Conservation (phyloP, 2,329 filamentous ascomycete species). For the Alternaria angustiovoidea region DNA sequence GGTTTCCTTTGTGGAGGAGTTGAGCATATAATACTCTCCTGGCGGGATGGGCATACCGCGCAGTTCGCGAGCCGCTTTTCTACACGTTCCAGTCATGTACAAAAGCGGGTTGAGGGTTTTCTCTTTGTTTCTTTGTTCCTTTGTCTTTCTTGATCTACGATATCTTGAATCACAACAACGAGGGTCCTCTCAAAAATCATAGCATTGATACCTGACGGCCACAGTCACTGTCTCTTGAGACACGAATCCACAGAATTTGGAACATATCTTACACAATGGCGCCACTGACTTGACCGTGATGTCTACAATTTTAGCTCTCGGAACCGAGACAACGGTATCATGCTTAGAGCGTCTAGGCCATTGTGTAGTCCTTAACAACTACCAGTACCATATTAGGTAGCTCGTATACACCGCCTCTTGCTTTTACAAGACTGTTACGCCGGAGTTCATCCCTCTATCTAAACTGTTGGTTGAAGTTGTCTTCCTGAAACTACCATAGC, state of each 20-base stretch:
- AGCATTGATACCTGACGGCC: constrained; percentile 26
- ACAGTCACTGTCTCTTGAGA: constrained; percentile 15
- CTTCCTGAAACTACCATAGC: constrained; percentile 18
- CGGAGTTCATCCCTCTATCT: neutral
- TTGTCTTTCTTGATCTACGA: constrained; percentile 21
- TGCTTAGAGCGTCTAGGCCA: neutral
- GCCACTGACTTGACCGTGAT: constrained; percentile 6
- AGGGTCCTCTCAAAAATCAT: constrained; percentile 22
- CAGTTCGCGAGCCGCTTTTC: constrained; percentile 24
- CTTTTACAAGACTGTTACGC: constrained; percentile 2
- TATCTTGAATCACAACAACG: constrained; percentile 23
- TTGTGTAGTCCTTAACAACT: constrained; percentile 8
- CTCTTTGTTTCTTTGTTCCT: constrained; percentile 13
- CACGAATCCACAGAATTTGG: constrained; percentile 32
- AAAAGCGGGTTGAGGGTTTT: constrained; percentile 39
- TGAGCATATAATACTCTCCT: constrained; percentile 30
- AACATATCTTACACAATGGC: constrained; percentile 30
- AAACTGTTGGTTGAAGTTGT: neutral
- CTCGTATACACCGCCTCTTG: constrained; percentile 9
- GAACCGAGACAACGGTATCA: neutral
- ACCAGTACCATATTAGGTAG: neutral
- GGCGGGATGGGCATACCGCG: constrained; percentile 24
- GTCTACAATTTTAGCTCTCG: constrained; percentile 3
- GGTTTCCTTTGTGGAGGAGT: constrained; percentile 15
- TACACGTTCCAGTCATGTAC: constrained; percentile 35